phyloP scores from a whole-genome alignment of 129 eudicot species.

The Saussurea involucrata region DNA sequence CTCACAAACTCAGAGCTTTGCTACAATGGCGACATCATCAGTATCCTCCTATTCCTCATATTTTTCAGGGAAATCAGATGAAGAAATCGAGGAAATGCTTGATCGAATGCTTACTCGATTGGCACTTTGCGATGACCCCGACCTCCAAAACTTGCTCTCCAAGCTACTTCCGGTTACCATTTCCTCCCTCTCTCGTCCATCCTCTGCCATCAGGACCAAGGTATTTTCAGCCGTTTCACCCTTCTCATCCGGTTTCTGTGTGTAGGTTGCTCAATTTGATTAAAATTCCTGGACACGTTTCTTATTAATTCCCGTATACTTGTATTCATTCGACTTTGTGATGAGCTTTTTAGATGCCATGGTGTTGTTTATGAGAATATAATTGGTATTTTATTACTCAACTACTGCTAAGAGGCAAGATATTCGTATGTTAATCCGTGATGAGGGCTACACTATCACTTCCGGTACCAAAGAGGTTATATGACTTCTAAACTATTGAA shows the following conservation, averaged over 20 bases:
- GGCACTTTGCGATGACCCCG: slow-evolving; percentile 89
- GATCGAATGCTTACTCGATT: slow-evolving; percentile 96
- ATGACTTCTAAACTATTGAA: neutral
- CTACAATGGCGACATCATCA: slow-evolving; percentile 38
- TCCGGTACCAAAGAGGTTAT: neutral
- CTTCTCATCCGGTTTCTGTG: neutral
- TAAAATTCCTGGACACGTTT: neutral
- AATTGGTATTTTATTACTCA: neutral
- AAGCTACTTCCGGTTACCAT: slow-evolving; percentile 88
- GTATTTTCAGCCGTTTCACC: slow-evolving; percentile 25
- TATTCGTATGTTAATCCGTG: neutral
- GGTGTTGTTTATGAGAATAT: neutral
- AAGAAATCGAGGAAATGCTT: slow-evolving; percentile 72
- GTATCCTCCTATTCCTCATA: slow-evolving; percentile 28
- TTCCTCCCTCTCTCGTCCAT: slow-evolving; percentile 60
- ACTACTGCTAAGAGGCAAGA: neutral
- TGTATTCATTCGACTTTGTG: slow-evolving; percentile 1
- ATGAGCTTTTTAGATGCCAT: neutral
- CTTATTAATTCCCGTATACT: neutral
- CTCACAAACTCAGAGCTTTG: neutral
- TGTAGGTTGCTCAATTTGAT: neutral
- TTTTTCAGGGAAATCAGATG: slow-evolving; percentile 56
- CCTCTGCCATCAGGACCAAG: slow-evolving; percentile 69
- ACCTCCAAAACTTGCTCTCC: slow-evolving; percentile 77
- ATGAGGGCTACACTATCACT: neutral